A percentile compares a stretch with the other conserved stretches of the same genome.
Evolutionary conservation across 2,329 filamentous ascomycete species (phyloP).

Genomic region (Fusarium burgessii): DNA sequence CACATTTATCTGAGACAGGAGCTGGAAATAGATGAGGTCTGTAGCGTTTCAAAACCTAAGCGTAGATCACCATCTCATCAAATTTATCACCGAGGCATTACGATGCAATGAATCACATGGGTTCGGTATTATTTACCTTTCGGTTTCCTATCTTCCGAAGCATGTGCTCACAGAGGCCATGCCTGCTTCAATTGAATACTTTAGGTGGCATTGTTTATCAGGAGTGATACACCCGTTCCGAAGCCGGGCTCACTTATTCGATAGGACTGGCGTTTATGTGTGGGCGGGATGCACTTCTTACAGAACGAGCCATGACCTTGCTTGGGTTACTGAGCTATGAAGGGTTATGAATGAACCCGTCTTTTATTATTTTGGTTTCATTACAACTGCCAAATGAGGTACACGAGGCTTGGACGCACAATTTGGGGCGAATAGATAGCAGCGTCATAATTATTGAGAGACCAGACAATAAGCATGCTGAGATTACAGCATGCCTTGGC

Average conservation of each 20-base stretch:
- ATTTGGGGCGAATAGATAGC: slow-evolving; percentile 12
- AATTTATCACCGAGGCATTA: not conserved
- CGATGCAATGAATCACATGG: not conserved
- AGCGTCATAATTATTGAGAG: slow-evolving; percentile 12
- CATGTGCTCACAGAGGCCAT: not conserved
- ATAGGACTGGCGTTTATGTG: slow-evolving; percentile 33
- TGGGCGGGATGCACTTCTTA: slow-evolving; percentile 2
- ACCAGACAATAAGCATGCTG: slow-evolving; percentile 9
- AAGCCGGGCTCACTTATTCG: not conserved
- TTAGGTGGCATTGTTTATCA: slow-evolving; percentile 10
- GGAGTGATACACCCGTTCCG: not conserved
- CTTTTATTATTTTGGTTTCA: slow-evolving; percentile 7
- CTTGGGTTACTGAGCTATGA: not conserved
- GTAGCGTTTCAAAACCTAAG: not conserved
- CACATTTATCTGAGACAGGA: not conserved
- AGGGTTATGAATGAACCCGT: not conserved
- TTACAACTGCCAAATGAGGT: slow-evolving; percentile 3
- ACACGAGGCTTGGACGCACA: not conserved
- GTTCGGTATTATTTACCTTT: not conserved
- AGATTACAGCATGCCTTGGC: slow-evolving; percentile 11
- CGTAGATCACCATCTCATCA: not conserved
- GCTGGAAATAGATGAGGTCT: not conserved
- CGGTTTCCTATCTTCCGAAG: slow-evolving; percentile 2
- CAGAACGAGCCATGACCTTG: not conserved
- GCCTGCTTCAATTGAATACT: not conserved